These are phyloP conservation scores for Chaetothyriales sp. DNA, from an alignment of 2,329 filamentous ascomycete genomes.

Conservation along the genomic window DNA sequence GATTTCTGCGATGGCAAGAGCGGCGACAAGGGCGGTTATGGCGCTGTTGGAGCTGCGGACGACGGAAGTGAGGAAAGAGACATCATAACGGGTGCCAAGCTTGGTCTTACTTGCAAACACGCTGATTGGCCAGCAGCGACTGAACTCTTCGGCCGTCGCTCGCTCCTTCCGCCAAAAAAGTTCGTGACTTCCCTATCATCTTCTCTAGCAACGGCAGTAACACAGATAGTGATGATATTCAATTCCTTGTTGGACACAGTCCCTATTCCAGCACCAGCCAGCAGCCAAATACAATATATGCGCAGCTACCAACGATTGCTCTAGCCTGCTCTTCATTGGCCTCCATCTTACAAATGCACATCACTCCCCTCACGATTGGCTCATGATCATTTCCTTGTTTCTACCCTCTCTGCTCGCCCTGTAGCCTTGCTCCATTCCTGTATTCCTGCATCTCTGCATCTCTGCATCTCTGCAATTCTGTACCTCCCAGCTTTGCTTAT, in stretches of 20 bases:
- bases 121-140: neutral
- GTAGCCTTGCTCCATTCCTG: neutral
- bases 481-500: neutral
- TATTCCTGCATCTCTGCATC: no score
- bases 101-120: neutral
- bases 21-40: slow-evolving; percentile 4
- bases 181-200: neutral
- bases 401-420: neutral
- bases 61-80: neutral
- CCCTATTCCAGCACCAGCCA: neutral
- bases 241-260: neutral
- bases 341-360: neutral
- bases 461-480: no score
- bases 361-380: neutral
- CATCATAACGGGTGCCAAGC: neutral
- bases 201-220: neutral
- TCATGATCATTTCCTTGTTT: neutral
- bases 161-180: neutral
- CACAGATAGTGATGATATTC: neutral
- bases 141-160: neutral
- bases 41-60: slow-evolving; percentile 4
- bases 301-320: no score
- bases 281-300: neutral
- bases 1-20: slow-evolving; percentile 9
- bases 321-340: neutral